A percentile compares a stretch with the other conserved stretches of the same genome.
These are phyloP conservation scores for Pisolithus tinctorius DNA, from an alignment of 768 basidiomycete species.

Conservation along the genomic window DNA sequence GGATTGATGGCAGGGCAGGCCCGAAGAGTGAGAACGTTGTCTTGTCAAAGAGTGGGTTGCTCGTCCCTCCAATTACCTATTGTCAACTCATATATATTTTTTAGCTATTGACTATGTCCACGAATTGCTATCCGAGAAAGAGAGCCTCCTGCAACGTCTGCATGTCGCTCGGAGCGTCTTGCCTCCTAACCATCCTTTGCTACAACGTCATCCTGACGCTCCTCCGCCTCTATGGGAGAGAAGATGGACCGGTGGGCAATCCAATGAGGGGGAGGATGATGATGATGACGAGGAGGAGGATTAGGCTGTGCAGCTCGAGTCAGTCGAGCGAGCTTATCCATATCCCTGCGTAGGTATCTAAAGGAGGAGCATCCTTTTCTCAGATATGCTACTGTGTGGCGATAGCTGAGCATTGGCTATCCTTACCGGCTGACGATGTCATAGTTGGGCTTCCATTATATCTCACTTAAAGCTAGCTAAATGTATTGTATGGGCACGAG, in stretches of 20 bases:
- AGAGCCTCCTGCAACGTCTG: conserved; percentile 50
- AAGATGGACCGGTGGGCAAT: conserved; percentile 74
- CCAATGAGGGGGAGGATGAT: conserved; percentile 38
- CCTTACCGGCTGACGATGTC: not conserved
- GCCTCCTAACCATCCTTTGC: conserved; percentile 54
- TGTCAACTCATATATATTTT: conserved; percentile 2
- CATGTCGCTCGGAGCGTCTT: conserved; percentile 51
- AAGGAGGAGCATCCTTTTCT: no score
- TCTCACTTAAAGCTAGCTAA: conserved; percentile 19
- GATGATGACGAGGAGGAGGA: conserved; percentile 46
- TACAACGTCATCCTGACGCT: conserved; percentile 23
- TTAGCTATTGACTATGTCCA: conserved; percentile 84
- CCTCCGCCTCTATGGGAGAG: conserved; percentile 64
- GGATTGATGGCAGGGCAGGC: conserved; percentile 77
- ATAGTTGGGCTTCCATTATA: conserved; percentile 15
- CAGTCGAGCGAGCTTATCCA: not conserved
- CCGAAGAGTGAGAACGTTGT: conserved; percentile 90
- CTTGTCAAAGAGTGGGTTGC: conserved; percentile 68
- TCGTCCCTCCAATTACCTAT: not conserved
- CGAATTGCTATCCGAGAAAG: conserved; percentile 54
- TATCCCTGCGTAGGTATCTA: not conserved
- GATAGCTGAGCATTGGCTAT: not conserved
- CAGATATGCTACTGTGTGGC: not conserved
- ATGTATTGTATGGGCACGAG: conserved; percentile 3
- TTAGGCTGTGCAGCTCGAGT: conserved; percentile 4